A percentile compares a stretch with the other conserved stretches of the same genome.
Evolutionary conservation across 2,329 filamentous ascomycete genomes (phyloP).

Genomic region (Nannizzia gypsea): DNA sequence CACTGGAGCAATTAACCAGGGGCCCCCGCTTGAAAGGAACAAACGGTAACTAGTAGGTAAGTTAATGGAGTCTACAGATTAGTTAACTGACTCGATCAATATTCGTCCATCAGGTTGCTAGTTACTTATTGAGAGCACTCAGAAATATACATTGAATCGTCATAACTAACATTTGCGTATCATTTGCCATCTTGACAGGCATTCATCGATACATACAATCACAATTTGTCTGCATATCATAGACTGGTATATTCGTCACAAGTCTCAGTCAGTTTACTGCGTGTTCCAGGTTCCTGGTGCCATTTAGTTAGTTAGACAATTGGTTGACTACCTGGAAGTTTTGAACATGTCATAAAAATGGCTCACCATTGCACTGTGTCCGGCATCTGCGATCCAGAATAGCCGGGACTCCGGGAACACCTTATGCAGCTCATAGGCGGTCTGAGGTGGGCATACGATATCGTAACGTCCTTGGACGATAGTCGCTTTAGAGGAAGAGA

Average conservation of each 20-base stretch:
- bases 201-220: not conserved
- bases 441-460: slow-evolving; percentile 1
- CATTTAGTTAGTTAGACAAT: not conserved
- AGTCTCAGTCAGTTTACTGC: not conserved
- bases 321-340: too few species aligned
- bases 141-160: too few species aligned
- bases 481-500: not conserved
- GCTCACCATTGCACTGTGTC: slow-evolving; percentile 1
- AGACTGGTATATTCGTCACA: not conserved
- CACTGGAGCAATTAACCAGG: too few species aligned
- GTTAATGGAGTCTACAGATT: too few species aligned
- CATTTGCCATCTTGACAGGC: too few species aligned
- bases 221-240: not conserved
- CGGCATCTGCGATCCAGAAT: not conserved
- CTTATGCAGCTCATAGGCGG: not conserved
- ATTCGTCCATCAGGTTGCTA: too few species aligned
- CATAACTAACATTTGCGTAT: too few species aligned
- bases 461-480: not conserved
- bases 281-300: not conserved
- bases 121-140: too few species aligned
- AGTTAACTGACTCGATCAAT: too few species aligned
- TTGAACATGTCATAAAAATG: too few species aligned
- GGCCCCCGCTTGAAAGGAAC: too few species aligned
- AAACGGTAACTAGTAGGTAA: too few species aligned
- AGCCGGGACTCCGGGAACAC: not conserved